Evolutionary conservation across 106 monocot species (phyloP).

Genomic region (Platanthera zijinensis): DNA sequence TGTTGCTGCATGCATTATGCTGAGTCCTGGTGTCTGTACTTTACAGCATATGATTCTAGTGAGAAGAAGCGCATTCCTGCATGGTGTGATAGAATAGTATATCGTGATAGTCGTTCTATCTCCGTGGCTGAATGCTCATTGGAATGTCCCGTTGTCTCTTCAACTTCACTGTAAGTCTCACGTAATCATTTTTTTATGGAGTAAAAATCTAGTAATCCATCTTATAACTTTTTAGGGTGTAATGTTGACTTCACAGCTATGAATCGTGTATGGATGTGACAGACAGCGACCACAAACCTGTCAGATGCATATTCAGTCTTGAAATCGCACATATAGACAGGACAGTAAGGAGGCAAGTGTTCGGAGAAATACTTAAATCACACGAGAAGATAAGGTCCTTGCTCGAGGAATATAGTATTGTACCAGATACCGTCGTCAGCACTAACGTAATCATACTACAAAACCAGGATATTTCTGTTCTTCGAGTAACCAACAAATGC

Average conservation of each 20-base stretch:
- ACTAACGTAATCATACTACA: conserved; percentile 57
- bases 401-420: conserved; percentile 24
- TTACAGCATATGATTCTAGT: conserved; percentile 55
- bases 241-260: background rate
- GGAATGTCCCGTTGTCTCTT: conserved; percentile 50
- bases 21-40: background rate
- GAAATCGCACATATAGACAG: conserved; percentile 56
- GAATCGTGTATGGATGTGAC: conserved; percentile 14
- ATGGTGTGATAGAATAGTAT: conserved; percentile 66
- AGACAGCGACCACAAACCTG: conserved; percentile 16
- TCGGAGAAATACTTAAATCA: conserved; percentile 38
- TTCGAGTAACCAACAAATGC: conserved; percentile 49
- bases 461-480: conserved; percentile 33
- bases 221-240: background rate
- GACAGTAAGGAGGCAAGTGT: conserved; percentile 41
- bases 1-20: background rate
- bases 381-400: conserved; percentile 31
- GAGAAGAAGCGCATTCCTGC: conserved; percentile 68
- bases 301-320: conserved; percentile 22
- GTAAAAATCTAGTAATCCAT: background rate
- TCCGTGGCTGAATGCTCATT: conserved; percentile 43
- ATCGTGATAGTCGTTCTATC: conserved; percentile 54
- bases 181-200: background rate
- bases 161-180: conserved; percentile 32
- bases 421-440: conserved; percentile 65